phyloP scores from a whole-genome alignment of 2,329 filamentous ascomycete species.

The Penicillium occitanis region DNA sequence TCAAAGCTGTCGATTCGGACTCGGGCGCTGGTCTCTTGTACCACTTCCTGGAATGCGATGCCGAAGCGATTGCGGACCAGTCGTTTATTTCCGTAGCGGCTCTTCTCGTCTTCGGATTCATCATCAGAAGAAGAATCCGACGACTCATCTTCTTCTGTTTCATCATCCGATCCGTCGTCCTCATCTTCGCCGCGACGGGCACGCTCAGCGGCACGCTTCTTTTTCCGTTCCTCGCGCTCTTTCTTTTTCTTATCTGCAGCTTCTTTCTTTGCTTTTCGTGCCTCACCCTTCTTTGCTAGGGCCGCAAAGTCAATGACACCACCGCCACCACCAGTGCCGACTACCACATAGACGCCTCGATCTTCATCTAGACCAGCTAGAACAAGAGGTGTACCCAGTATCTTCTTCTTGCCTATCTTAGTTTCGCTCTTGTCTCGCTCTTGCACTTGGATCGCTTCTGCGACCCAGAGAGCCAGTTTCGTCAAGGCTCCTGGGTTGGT shows the following conservation, averaged over 20 bases:
- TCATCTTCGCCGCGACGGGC: slow-evolving; percentile 56
- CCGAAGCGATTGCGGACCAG: slow-evolving; percentile 88
- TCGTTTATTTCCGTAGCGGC: slow-evolving; percentile 58
- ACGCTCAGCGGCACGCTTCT: slow-evolving; percentile 55
- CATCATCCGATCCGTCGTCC: slow-evolving; percentile 59
- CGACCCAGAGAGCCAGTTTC: slow-evolving; percentile 91
- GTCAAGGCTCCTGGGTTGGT: slow-evolving; percentile 89
- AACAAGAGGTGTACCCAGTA: slow-evolving; percentile 74
- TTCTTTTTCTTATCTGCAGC: slow-evolving; percentile 64
- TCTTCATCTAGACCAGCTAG: slow-evolving; percentile 86
- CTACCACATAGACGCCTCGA: slow-evolving; percentile 84
- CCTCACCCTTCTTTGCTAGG: slow-evolving; percentile 65
- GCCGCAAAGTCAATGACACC: slow-evolving; percentile 67
- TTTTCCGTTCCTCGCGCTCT: slow-evolving; percentile 62
- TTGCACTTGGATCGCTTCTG: slow-evolving; percentile 85
- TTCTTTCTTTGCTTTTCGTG: slow-evolving; percentile 63
- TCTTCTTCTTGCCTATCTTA: slow-evolving; percentile 41
- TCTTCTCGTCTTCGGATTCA: slow-evolving; percentile 57
- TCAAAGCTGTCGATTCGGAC: slow-evolving; percentile 96
- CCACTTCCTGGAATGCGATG: slow-evolving; percentile 91
- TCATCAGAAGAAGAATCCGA: slow-evolving; percentile 45
- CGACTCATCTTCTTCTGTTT: slow-evolving; percentile 59
- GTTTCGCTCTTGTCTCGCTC: slow-evolving; percentile 78
- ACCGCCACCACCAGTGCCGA: slow-evolving; percentile 85
- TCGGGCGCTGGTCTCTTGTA: slow-evolving; percentile 82